Base-by-base conservation (phyloP, 306 rosid genomes). In the Sechiopsis laciniata region DNA sequence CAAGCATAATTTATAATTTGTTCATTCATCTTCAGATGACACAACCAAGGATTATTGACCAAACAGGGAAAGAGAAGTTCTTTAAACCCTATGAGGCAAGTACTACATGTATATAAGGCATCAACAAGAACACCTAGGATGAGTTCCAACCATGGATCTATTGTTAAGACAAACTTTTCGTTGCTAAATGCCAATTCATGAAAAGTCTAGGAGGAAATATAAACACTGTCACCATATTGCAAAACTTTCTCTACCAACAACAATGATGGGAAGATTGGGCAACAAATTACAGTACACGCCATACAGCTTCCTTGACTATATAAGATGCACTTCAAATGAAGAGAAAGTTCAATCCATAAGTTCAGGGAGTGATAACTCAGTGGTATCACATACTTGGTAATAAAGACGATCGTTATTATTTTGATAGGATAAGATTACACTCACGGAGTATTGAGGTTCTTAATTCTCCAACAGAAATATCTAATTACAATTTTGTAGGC, bases 241-340 rank as follows among this genome's bases (percentile, higher is more conserved):
- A 68, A 48, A 45, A 46, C 20, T 21, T 46, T 67, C 57, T 48
- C 57, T 48, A 68, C 73, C 19, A 68, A 50, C 19, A 68, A 50
- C 56, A 68, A 68, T 45, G 40, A 68, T 68, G 57, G 10, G 4
- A 68, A 68, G 6, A 48, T 19, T 45, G 17, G 55, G 56, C 10
- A 21, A 68, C 73, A 68, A 46, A 48, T 48, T 48, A 22, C 55
- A 14, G 48, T 68, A 17, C 55, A 40, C 6, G 32, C 55, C n/a
- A n/a, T 42, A 48, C 9, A 48, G 14, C 7, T 69, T 21, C 13
- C 21, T 48, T 12, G 17, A 69, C 73, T 50, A 24, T 48, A 50
- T 69, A 22, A 22, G 42, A 26, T 20, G 35, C 73, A 50, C 45
- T 50, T 48, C 11, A 69, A 69, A 69, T 48, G 17, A 46, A 19